Evolutionary conservation across 2,329 filamentous ascomycete species (phyloP), one percentile per base, ranked within the genome.

Genomic region (Exophiala dermatitidis): DNA sequence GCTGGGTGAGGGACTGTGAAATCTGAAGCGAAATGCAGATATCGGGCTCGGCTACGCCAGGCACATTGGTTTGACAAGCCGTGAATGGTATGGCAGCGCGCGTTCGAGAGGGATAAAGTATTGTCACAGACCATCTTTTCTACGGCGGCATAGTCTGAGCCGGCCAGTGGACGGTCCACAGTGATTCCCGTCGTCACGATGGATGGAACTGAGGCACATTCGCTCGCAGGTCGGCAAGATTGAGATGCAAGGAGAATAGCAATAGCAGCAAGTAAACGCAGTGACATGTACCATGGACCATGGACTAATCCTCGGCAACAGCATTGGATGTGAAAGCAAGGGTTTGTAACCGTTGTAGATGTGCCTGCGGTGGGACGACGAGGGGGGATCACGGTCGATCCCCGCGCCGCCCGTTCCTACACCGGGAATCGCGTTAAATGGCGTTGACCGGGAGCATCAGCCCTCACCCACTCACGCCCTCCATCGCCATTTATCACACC

Each of bases 401-500:
- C 6, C 38, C 38, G 19, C 38, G 12, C 28, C 1, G 12, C 12
- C 38, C 38, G 38, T 41, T 41, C 1, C 38, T 26, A 5, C 38
- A 26, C 4, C 38, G 19, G 38, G 5, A 5, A 10, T 46, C 5
- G 31, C 10, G 5, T 26, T 4, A 29, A 10, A 46, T 52, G 48
- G 45, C 33, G 42, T 41, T 31, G 12, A 54, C 47, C 48, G 53
- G 51, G 47, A 10, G 10, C 7, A 31, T 19, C 28, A n/a, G 7
- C 26, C 45, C 45, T 32, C 46, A 44, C 50, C 57, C 57, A 57
- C 19, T 59, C 54, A 57, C 4, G n/a, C 9, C 30, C 10, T 32
- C 44, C 34, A 51, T 26, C 37, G 33, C 30, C 31, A 37, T 9
- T 52, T 40, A 52, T 59, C 57, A 59, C 57, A 59, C 51, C 53